Base-by-base conservation (phyloP, 2,329 filamentous ascomycete genomes). In the Pseudocercospora fuligena region DNA sequence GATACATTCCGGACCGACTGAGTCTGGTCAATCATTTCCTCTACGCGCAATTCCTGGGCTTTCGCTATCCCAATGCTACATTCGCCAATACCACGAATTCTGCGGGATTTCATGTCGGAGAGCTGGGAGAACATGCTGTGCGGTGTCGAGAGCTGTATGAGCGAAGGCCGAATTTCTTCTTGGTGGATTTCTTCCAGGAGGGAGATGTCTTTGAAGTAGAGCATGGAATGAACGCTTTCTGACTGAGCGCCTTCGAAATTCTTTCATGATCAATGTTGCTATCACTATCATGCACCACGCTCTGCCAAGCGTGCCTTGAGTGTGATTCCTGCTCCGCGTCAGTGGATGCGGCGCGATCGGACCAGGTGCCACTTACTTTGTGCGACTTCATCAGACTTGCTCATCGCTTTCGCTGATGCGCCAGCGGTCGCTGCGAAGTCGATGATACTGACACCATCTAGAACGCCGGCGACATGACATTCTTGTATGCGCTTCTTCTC, bases 21-120 rank as follows among this genome's bases (percentile, higher is more conserved):
- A 80, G 80, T 66, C 75, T 83, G 19, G 76, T 83, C 64, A 84
- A 84, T 59, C 82, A 84, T 69, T 83, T 82, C 68, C 72, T 84
- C 8, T 80, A 84, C 60, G 73, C 80, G 2, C 78, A 82, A 54
- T 73, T 83, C 25, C 65, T 82, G 0, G 81, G 81, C 2, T 73
- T 82, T 27, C 68, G 78, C 53, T 73, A 83, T 27, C 82, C 82
- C 3, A 81, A 83, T 64, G 77, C 79, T 6, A 68, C 74, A 2
- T 75, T 69, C 21, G 82, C 82, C 5, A 71, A 67, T 2, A 77
- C 66, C n/a, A 83, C 82, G 2, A 84, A 84, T 64, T 77, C 80
- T 4, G 79, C 77, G 7, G 77, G 70, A 1, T 72, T 75, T 71
- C 8, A 79, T 78, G 65, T 80, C 78, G 62, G 80, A 74, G 2